These are phyloP conservation scores for Talaromyces rugulosus DNA, from an alignment of 2,329 filamentous ascomycete species.

Conservation along the genomic window DNA sequence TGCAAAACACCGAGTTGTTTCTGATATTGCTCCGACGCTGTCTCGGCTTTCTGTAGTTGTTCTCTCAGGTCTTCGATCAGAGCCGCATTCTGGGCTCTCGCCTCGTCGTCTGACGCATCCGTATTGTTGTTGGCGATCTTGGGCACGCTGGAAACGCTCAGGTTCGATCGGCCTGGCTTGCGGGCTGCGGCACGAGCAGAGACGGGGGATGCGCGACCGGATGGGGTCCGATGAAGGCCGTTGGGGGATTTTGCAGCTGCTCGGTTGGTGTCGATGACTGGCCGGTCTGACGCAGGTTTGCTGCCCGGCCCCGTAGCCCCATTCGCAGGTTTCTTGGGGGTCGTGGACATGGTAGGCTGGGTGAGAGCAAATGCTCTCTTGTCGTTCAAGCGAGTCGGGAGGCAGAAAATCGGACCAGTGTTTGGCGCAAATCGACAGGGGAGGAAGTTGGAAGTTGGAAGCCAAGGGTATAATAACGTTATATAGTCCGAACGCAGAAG, in stretches of 20 bases:
- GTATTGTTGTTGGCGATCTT: constrained; percentile 38
- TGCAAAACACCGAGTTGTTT: constrained; percentile 84
- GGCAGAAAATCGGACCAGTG: background rate
- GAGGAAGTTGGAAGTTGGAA: background rate
- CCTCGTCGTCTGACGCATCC: constrained; percentile 62
- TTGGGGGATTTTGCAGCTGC: constrained; percentile 45
- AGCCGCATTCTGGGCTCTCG: constrained; percentile 72
- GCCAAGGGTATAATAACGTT: constrained; percentile 1
- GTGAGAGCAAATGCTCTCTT: constrained; percentile 7
- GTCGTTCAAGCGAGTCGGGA: background rate
- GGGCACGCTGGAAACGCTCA: constrained; percentile 42
- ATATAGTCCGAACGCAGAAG: background rate
- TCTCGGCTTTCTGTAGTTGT: constrained; percentile 75
- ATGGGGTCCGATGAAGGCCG: constrained; percentile 58
- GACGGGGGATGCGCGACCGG: constrained; percentile 57
- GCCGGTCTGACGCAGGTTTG: constrained; percentile 44
- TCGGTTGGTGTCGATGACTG: constrained; percentile 29
- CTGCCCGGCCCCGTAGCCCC: constrained; percentile 25
- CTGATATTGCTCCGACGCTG: constrained; percentile 69
- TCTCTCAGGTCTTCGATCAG: constrained; percentile 80
- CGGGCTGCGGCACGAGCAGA: constrained; percentile 69
- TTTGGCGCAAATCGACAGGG: background rate
- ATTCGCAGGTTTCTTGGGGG: constrained; percentile 8
- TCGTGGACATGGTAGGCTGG: constrained; percentile 1
- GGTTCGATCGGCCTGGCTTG: constrained; percentile 47